Conservation (phyloP, 169 alveolate genomes). For the Babesia ovis region DNA sequence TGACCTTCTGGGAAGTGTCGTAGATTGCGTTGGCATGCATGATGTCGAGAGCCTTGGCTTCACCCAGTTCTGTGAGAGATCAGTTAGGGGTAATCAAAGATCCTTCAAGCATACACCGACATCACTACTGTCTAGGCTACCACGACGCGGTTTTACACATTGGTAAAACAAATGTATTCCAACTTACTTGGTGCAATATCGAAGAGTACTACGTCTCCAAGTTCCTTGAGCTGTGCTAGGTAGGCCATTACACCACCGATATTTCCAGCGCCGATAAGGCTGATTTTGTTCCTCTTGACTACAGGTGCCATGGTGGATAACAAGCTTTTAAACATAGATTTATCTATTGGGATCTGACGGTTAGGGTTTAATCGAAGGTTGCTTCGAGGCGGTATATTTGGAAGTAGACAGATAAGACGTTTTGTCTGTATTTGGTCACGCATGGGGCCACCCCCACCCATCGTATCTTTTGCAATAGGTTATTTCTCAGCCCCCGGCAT, state of each 20-base stretch:
- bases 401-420: neutral
- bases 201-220: conserved; percentile 79
- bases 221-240: conserved; percentile 73
- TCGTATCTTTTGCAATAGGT: neutral
- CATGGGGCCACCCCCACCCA: conserved; percentile 14
- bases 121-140: neutral
- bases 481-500: no score
- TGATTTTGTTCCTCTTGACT: conserved; percentile 67
- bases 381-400: neutral
- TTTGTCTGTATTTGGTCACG: neutral
- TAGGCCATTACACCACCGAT: conserved; percentile 82
- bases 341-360: neutral
- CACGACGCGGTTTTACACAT: neutral
- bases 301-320: conserved; percentile 17
- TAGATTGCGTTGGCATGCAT: conserved; percentile 76
- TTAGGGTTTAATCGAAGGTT: neutral
- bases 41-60: conserved; percentile 79
- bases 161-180: no score
- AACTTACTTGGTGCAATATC: conserved; percentile 78
- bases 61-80: conserved; percentile 45
- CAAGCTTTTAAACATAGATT: neutral
- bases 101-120: no score
- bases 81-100: no score
- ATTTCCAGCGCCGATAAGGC: conserved; percentile 82
- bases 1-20: conserved; percentile 66